Base-by-base conservation (phyloP, 2,329 filamentous ascomycete genomes). In the Fusarium sp. region DNA sequence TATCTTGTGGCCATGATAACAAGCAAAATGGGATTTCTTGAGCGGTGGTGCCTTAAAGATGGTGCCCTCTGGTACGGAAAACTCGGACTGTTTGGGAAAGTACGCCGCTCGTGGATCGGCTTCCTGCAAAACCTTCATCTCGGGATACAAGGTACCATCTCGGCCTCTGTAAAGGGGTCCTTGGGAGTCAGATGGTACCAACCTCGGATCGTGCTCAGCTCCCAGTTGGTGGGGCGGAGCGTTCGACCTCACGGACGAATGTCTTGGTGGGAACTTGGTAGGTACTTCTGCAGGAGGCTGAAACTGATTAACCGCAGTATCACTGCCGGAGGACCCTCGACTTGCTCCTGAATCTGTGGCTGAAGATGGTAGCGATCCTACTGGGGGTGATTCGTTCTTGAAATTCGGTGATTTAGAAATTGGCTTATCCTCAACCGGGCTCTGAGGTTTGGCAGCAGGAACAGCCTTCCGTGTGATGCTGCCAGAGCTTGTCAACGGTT, bases 1-100 rank as follows among this genome's bases (percentile, higher is more conserved):
- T 45, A 75, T 78, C 45, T 73, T 73, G 71, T 88, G 86, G 5
- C 74, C 73, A 39, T 81, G 80, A 56, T 83, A 79, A 74, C 86
- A 88, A 56, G 76, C 69, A 65, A 80, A 80, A 63, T 82, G 80
- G 2, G 77, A 76, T 45, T 83, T 78, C 49, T 76, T 78, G n/a
- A 87, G 74, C 3, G 83, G 79, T 9, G 74, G 74, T 3, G 85
- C 77, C 19, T 77, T 75, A 56, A 83, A 77, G 23, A 85, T 72
- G 15, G 77, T 75, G 42, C 78, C 77, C 7, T 78, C 73, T 3
- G 73, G 67, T 9, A 75, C 50, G 6, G 63, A 70, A 34, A 68
- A 57, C 5, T 75, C 71, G 7, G 64, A 72, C 58, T 77, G 77
- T 32, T 55, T 67, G 6, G 81, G 81, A 59, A 83, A 83, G 61